A percentile compares a stretch with the other conserved stretches of the same genome.
These are phyloP conservation scores for Capillidium heterosporum DNA, from an alignment of 371 early-diverging fungal species.

Conservation along the genomic window DNA sequence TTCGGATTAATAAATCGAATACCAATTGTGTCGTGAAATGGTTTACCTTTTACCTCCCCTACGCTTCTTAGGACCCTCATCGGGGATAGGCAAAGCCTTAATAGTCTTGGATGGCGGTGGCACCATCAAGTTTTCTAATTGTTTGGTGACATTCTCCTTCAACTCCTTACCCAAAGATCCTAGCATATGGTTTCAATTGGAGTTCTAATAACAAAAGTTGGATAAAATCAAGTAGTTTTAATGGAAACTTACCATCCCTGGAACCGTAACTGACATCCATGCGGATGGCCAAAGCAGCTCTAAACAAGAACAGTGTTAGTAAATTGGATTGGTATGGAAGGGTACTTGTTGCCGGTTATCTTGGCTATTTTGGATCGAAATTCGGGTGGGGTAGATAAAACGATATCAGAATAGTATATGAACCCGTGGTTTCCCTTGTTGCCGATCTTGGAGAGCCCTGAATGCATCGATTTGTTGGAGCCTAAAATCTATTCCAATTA, in stretches of 20 bases:
- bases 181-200: slow-evolving; percentile 5
- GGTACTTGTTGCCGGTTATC: slow-evolving; percentile 66
- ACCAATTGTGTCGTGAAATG: neutral
- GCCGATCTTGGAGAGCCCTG: slow-evolving; percentile 59
- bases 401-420: slow-evolving; percentile 55
- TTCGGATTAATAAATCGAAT: neutral
- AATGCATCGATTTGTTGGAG: slow-evolving; percentile 33
- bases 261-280: slow-evolving; percentile 58
- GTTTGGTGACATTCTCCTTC: slow-evolving; percentile 63
- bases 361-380: slow-evolving; percentile 55
- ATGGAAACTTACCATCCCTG: slow-evolving; percentile 29
- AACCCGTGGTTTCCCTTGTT: slow-evolving; percentile 61
- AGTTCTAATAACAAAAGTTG: neutral
- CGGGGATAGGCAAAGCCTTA: slow-evolving; percentile 84
- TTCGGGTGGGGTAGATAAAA: slow-evolving; percentile 48
- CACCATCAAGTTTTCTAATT: slow-evolving; percentile 68
- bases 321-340: neutral
- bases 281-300: slow-evolving; percentile 59
- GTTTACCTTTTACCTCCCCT: slow-evolving; percentile 66
- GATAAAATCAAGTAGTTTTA: too few species aligned
- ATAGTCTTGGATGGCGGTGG: slow-evolving; percentile 68
- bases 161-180: slow-evolving; percentile 42
- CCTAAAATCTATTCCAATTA: slow-evolving; percentile 21
- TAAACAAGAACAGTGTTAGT: slow-evolving; percentile 8
- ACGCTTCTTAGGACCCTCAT: slow-evolving; percentile 75